Conservation (phyloP, 2,329 filamentous ascomycete genomes). For the Cryphonectria parasitica region DNA sequence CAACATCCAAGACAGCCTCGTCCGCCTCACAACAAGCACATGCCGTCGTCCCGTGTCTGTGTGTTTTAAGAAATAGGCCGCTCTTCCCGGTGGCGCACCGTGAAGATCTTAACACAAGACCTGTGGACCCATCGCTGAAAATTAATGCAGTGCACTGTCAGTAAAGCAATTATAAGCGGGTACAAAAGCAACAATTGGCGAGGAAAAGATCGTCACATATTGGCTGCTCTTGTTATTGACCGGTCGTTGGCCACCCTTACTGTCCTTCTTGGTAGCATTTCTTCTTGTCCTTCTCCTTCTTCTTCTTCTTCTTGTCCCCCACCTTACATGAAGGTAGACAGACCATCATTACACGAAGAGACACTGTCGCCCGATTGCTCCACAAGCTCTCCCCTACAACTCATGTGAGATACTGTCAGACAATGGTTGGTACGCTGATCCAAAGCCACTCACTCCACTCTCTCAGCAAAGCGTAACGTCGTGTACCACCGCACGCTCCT, state of each 20-base stretch:
- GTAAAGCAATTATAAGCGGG: background rate
- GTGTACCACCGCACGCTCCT: background rate
- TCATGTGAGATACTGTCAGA: background rate
- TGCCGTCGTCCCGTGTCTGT: too few species aligned
- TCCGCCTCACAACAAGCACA: background rate
- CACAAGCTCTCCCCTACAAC: background rate
- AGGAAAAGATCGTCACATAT: background rate
- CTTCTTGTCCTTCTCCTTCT: background rate
- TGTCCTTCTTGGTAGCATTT: background rate
- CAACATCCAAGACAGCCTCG: conserved; percentile 3
- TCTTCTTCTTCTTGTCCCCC: background rate
- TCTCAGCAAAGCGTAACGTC: background rate
- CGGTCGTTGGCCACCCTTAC: background rate
- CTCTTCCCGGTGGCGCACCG: background rate
- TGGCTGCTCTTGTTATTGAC: background rate
- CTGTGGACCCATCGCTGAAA: conserved; percentile 2
- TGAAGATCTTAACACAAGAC: conserved; percentile 3
- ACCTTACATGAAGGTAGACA: background rate
- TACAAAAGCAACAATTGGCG: background rate
- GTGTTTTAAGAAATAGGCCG: background rate
- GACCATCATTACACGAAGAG: background rate
- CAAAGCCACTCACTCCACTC: conserved; percentile 18
- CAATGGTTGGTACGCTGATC: background rate
- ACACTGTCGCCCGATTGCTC: conserved; percentile 9
- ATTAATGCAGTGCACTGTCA: conserved; percentile 4